Base-by-base conservation (phyloP, 352 stramenopile species). In the Sclerospora graminicola region DNA sequence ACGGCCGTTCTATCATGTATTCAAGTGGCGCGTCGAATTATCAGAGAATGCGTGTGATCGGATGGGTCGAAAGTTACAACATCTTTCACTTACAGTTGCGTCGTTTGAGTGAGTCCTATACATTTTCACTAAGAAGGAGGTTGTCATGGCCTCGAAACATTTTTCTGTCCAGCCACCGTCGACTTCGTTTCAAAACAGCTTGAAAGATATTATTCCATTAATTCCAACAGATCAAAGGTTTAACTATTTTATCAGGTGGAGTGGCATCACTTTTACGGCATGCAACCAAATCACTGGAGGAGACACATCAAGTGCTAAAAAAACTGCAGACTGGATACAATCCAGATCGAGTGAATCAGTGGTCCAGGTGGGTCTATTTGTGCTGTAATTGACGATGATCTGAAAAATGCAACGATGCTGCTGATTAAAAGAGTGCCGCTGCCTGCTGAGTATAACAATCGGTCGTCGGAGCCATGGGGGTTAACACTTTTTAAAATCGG, bases 51-150 rank as follows among this genome's bases (percentile, higher is more conserved):
- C 81, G 23, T 90, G 87, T 44, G 76, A 78, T 1, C 61, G 78
- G 14, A 71, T 93, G 63, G 81, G 81, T 1, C 71, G 81, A 18
- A 78, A 93, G 53, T 58, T 93, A 38, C 81, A 89, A 57, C 81
- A 93, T 39, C 49, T 93, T 21, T 93, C 81, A 38, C 63, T 93
- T 16, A 93, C 78, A 1, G 81, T 93, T 19, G 81, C 78, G 8
- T 84, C 63, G 18, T 90, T 89, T 53, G 81, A 93, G 59, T 70
- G 81, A 23, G 63, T 93, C 9, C 47, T 93, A 15, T 93, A 89
- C 54, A 86, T 64, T 26, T 93, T 93, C 56, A 90, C 90, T 46
- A 89, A 90, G 46, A 78, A 93, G 46, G 81, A 92, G 57, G 81
- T 92, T 55, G 63, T 92, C 21, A 57, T 87, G 51, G 75, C 75